A percentile compares a stretch with the other conserved stretches of the same genome.
Conservation (phyloP, 108 stramenopile species). For the Cyclotella sp. region DNA sequence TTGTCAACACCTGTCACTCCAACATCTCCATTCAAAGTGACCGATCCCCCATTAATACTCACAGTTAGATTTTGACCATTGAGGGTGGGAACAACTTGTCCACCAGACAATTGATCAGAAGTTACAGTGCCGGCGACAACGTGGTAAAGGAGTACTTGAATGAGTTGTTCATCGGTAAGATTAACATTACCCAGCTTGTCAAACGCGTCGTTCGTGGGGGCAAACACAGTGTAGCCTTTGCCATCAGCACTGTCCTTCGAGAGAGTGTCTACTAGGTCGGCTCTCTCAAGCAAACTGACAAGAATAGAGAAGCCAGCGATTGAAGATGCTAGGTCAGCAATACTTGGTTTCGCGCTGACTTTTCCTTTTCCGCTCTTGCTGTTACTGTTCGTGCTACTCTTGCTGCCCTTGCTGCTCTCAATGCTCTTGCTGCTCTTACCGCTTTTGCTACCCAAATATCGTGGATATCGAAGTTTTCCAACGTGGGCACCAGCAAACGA, state of each 20-base stretch:
- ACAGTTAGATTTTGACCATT: slow-evolving; percentile 12
- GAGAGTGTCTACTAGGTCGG: slow-evolving; percentile 19
- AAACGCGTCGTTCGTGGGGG: slow-evolving; percentile 53
- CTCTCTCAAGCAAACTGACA: slow-evolving; percentile 18
- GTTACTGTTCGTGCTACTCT: too few relatives aligned
- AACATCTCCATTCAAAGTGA: slow-evolving; percentile 2
- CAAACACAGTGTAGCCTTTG: slow-evolving; percentile 46
- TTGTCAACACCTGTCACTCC: slow-evolving; percentile 4
- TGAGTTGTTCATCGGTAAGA: slow-evolving; percentile 11
- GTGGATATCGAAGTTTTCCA: too few relatives aligned
- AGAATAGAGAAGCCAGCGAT: slow-evolving; percentile 34
- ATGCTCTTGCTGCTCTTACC: too few relatives aligned
- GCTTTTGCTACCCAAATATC: too few relatives aligned
- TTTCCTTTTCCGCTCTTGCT: too few relatives aligned
- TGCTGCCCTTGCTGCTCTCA: too few relatives aligned
- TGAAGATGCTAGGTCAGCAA: neutral
- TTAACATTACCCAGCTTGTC: slow-evolving; percentile 27
- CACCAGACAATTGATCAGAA: slow-evolving; percentile 14
- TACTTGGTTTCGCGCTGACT: slow-evolving; percentile 23
- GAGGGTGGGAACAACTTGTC: slow-evolving; percentile 18
- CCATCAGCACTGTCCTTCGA: slow-evolving; percentile 21
- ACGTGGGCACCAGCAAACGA: too few relatives aligned
- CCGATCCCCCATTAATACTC: neutral
- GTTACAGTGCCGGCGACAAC: slow-evolving; percentile 22
- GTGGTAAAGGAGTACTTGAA: slow-evolving; percentile 19